Base-by-base conservation (phyloP, 2,329 filamentous ascomycete species). In the Beauveria pseudobassiana region DNA sequence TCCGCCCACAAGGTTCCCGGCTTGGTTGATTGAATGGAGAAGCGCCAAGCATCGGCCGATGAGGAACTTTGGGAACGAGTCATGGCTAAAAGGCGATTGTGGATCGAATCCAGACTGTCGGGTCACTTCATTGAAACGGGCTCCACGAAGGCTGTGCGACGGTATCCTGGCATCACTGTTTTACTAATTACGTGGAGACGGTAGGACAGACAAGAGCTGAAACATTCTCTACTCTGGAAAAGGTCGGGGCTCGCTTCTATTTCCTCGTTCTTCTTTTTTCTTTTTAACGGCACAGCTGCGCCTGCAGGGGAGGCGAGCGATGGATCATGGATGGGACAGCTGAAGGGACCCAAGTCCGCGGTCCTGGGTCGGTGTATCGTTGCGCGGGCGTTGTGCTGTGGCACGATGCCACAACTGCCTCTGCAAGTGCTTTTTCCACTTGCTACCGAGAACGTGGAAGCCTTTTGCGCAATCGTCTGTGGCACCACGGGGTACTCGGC, bases 291-390 rank as follows among this genome's bases (percentile, higher is more conserved):
- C 18, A 18, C n/a, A 8, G 49, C 18, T 43, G 18, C 30, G 52
- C n/a, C 24, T n/a, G 42, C 18, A 30, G 28, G 20, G 22, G 9
- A 28, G 26, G 26, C 26, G 42, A 30, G 14, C 28, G n/a, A 20
- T 9, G 46, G 22, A n/a, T 3, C 22, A 24, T 24, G 40, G 28
- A 26, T 18, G 16, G 16, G 26, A 18, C 24, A 14, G 52, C 24
- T 57, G 54, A 57, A 34, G 42, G 18, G 9, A 43, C 46, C 48
- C 48, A 22, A 22, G 12, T 52, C 57, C 57, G 48, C 38, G 57
- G 57, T 52, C 38, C 48, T 52, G 57, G 57, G 57, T 59, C 48
- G n/a, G 57, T 59, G 57, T 45, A 59, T 28, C 38, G 48, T 59
- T 45, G 24, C 24, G n/a, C 48, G 40, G 30, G 24, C 45, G 28